These are phyloP conservation scores for Termitomyces heimii DNA, from an alignment of 768 basidiomycete species.

Conservation along the genomic window DNA sequence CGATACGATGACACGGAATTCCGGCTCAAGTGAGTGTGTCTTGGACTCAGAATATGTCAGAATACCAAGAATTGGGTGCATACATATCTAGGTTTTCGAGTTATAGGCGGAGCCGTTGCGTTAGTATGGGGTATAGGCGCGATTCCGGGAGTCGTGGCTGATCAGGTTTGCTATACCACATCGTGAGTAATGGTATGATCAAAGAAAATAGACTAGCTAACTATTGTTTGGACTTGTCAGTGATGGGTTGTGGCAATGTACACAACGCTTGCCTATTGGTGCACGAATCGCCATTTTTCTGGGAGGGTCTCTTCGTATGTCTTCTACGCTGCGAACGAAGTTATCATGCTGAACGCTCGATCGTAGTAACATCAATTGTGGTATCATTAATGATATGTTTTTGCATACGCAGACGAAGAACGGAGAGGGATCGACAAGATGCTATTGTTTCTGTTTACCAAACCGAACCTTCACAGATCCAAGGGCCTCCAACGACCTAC, in stretches of 20 bases:
- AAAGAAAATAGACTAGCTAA: background rate
- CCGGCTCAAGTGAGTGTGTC: constrained; percentile 5
- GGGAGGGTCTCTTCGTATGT: constrained; percentile 12
- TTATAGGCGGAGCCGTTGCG: constrained; percentile 6
- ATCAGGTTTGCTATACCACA: constrained; percentile 15
- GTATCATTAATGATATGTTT: constrained; percentile 10
- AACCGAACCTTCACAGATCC: constrained; percentile 15
- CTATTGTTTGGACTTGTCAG: background rate
- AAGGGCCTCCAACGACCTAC: constrained; percentile 14
- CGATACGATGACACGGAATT: constrained; percentile 10
- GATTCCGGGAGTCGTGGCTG: constrained; percentile 15
- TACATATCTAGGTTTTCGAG: constrained; percentile 9
- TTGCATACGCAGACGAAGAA: constrained; percentile 8
- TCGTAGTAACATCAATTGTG: constrained; percentile 8
- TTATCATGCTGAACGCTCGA: background rate
- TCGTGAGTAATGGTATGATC: constrained; percentile 5
- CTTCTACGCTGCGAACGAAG: background rate
- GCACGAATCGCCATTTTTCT: constrained; percentile 14
- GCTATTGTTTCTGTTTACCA: constrained; percentile 16
- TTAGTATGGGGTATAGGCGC: constrained; percentile 11
- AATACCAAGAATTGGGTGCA: background rate
- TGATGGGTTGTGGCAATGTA: constrained; percentile 14
- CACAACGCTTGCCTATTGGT: constrained; percentile 10
- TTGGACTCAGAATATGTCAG: background rate
- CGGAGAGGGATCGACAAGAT: constrained; percentile 6